Conservation (phyloP, 192 early-diverging fungal species). For the Funneliformis mosseae region DNA sequence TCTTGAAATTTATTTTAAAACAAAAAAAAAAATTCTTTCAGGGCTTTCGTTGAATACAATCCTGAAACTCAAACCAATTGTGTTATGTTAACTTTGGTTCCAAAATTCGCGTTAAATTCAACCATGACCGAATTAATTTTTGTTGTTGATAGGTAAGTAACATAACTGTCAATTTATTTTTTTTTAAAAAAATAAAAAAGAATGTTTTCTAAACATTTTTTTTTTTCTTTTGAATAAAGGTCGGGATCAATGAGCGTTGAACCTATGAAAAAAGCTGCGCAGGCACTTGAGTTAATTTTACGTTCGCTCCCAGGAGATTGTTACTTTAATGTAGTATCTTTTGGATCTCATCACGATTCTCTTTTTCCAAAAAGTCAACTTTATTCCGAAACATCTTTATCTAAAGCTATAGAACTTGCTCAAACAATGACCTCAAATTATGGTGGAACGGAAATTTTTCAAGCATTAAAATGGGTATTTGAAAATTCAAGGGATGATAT, state of each 20-base stretch:
- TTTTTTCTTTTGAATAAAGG: too few species aligned
- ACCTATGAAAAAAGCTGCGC: slow-evolving; percentile 39
- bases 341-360: slow-evolving; percentile 38
- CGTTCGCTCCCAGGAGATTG: slow-evolving; percentile 50
- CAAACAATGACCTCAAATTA: slow-evolving; percentile 41
- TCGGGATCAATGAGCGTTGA: slow-evolving; percentile 54
- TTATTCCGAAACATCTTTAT: slow-evolving; percentile 42
- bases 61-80: slow-evolving; percentile 12
- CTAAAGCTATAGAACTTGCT: slow-evolving; percentile 40
- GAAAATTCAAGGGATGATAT: slow-evolving; percentile 36
- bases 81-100: slow-evolving; percentile 35
- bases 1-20: too few species aligned
- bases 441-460: slow-evolving; percentile 57
- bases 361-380: slow-evolving; percentile 44
- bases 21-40: neutral
- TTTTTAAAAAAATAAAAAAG: neutral
- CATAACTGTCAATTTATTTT: neutral
- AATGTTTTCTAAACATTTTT: too few species aligned
- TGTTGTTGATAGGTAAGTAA: slow-evolving; percentile 45
- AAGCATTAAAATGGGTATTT: slow-evolving; percentile 41
- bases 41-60: slow-evolving; percentile 34
- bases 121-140: slow-evolving; percentile 44
- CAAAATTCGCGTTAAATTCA: slow-evolving; percentile 24
- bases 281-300: slow-evolving; percentile 50
- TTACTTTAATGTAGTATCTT: slow-evolving; percentile 55